Evolutionary conservation across 2,329 filamentous ascomycete genomes (phyloP), one percentile per base, ranked within the genome.

Genomic region (Trichoderma pleuroti): DNA sequence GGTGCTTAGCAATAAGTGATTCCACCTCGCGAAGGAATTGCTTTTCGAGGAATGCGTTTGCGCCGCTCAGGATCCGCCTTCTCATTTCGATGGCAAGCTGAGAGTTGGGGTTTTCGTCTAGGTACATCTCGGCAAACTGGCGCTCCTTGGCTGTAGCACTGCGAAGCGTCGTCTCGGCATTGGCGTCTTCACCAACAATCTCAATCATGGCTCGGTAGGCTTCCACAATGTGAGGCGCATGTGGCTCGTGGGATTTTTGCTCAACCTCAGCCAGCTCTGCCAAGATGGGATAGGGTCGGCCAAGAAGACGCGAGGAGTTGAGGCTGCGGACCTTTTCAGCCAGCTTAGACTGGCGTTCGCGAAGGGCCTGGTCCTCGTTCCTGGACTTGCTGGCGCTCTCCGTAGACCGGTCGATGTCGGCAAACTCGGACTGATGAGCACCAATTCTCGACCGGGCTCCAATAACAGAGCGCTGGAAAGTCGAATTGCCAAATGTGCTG

Each of bases 311-410:
- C 70, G 90, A 86, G 70, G 88, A 82, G 79, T 98, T 98, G 75
- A 98, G 87, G 60, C 86, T 85, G 77, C 91, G 92, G 65, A 98
- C 88, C 78, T 93, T 93, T 68, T 92, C 90, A 7, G 93, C 90
- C 76, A 97, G 92, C 76, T 90, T 91, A 70, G 88, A 87, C 81
- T 98, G 94, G 82, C 97, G 97, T 79, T 97, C 92, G 61, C 94
- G 89, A 74, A 92, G 82, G 76, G 93, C 90, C 57, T 93, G 89
- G 77, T 96, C 90, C 74, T 94, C 92, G 36, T 83, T 80, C 26
- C 85, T 83, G 56, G 85, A 82, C 46, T 78, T 78, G 21, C 83
- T 82, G 14, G 83, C 78, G 52, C 82, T 82, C 63, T 86, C 85
- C 39, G 85, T 86, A 56, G 85, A 84, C 59, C 88, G 86, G 68